Evolutionary conservation across 805 yeast genomes (phyloP), one percentile per base, ranked within the genome.

Genomic region (Saccharomycopsis malanga): DNA sequence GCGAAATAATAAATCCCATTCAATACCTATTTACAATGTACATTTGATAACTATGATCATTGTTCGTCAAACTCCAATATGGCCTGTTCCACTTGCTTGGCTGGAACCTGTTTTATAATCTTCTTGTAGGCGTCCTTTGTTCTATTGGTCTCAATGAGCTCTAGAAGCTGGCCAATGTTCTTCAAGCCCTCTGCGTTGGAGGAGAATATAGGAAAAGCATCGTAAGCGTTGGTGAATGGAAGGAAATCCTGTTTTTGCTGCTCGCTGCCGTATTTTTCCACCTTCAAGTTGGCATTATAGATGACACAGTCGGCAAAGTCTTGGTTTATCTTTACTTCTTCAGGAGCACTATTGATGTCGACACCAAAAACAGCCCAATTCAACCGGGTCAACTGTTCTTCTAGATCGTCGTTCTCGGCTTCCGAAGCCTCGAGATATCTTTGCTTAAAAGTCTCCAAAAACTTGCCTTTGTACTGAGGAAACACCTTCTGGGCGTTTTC

Each of bases 281-380:
- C 67, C 66, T 86, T 86, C 61, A 87, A 65, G 57, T 77, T 70
- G 23, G 95, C 87, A 35, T 87, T 75, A 54, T 66, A 77, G 55
- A 76, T 69, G 37, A 89, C 69, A 21, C 96, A 96, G 46, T 75
- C 68, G 23, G 79, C 67, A 44, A 83, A 83, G 48, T 71, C 68
- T 42, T 71, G 66, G 58, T 83, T 83, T 12, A 80, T 34, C 23
- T 39, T 29, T 10, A 27, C 36, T 18, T 36, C 39, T 12, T 34
- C 48, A 15, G 27, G 15, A 14, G 30, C 17, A 23, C 25, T 39
- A 35, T 43, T 47, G 40, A 79, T 70, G 45, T 77, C 78, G 47
- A 88, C 83, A n/a, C 96, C 96, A 59, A 80, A 89, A 24, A 87
- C 62, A 0, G 95, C 89, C 56, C 72, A 77, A 62, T 86, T 95